Evolutionary conservation across 768 basidiomycete species (phyloP), one percentile per base, ranked within the genome.

Genomic region (Tremella fuciformis): DNA sequence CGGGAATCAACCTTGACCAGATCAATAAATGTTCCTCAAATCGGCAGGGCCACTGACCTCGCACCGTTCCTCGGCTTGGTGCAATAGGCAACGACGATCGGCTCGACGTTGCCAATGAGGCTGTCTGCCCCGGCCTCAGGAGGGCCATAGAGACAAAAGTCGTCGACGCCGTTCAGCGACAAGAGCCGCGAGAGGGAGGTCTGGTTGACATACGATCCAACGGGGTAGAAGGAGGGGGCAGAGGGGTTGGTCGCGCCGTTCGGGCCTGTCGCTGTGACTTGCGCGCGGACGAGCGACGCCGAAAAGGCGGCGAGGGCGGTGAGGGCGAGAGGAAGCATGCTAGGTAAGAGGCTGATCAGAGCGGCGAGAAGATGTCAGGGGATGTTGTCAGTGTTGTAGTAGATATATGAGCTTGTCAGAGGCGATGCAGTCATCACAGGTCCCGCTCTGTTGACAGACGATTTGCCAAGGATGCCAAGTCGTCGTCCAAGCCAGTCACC

Each of bases 11-110:
- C 11, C 29, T 34, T 78, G 65, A 41, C 80, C 74, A 41, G 79
- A 78, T 77, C 73, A 71, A 79, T 80, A 38, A 79, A 73, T 39
- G 70, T 66, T 34, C 37, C 29, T 34, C 11, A 4, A 4, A 34
- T 34, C 29, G 4, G 29, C 29, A 34, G 29, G 11, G 4, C 29
- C 6, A 34, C 29, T 34, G 4, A 34, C 29, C 29, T 34, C 6
- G 29, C 29, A 4, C 29, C 29, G 29, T 34, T 34, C 29, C 29
- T 34, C 29, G 29, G 29, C 29, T 34, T 34, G 29, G 74, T 69
- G 72, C 79, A 80, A 77, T 77, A 80, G 29, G 78, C 73, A 40
- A 80, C 79, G 55, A 73, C 74, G 13, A 64, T 47, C 37, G 59
- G 69, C 58, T 80, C 79, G 22, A 73, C 74, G 50, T 78, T 63